Evolutionary conservation across 495 filamentous ascomycete genomes (phyloP).

Genomic region (Hypomontagnella submonticulosa): DNA sequence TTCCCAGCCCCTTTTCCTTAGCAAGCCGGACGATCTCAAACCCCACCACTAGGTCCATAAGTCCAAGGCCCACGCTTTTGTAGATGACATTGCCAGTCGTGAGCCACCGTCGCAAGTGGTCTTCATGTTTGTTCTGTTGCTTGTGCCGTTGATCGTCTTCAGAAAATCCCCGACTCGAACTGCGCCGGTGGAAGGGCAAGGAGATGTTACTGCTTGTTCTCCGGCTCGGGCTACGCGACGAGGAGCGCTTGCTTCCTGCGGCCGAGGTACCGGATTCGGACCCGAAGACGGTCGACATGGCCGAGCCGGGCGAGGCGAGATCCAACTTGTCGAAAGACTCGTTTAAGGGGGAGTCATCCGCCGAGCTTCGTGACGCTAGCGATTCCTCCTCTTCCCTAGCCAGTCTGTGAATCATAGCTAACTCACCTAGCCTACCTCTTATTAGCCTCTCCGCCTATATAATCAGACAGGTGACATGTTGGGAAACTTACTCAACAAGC

Average conservation of each 20-base stretch:
- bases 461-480: not conserved
- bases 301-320: slow-evolving; percentile 36
- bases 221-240: slow-evolving; percentile 43
- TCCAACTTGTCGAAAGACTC: slow-evolving; percentile 47
- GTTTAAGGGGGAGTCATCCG: slow-evolving; percentile 31
- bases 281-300: slow-evolving; percentile 48
- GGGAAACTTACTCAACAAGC: slow-evolving; percentile 72
- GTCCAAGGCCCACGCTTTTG: slow-evolving; percentile 81
- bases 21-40: slow-evolving; percentile 80
- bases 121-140: slow-evolving; percentile 53
- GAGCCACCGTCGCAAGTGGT: slow-evolving; percentile 75
- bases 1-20: slow-evolving; percentile 77
- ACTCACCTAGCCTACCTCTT: slow-evolving; percentile 68
- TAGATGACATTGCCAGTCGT: slow-evolving; percentile 86
- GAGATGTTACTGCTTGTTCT: slow-evolving; percentile 15
- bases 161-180: slow-evolving; percentile 31
- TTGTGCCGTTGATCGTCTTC: slow-evolving; percentile 46
- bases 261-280: slow-evolving; percentile 22
- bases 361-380: slow-evolving; percentile 37
- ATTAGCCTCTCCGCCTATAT: slow-evolving; percentile 29
- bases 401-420: slow-evolving; percentile 70
- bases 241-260: slow-evolving; percentile 36
- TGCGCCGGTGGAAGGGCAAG: slow-evolving; percentile 34
- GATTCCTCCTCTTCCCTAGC: slow-evolving; percentile 43
- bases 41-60: slow-evolving; percentile 85